Evolutionary conservation across 2,329 filamentous ascomycete species (phyloP).

Genomic region (Verticillium tricorpus): DNA sequence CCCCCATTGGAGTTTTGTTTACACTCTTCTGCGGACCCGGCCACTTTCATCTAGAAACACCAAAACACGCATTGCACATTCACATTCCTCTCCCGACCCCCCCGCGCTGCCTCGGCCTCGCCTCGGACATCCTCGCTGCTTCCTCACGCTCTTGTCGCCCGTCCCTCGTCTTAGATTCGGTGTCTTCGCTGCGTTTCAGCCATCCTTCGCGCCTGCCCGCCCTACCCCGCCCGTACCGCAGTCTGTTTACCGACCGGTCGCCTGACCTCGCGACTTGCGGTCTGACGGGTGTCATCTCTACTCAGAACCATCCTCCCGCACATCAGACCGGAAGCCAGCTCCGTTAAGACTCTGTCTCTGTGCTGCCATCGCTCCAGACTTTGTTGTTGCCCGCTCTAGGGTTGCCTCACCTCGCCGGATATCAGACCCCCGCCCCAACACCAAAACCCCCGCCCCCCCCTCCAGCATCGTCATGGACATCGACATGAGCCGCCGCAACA

Average conservation of each 20-base stretch:
- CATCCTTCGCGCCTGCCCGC: slow-evolving; percentile 1
- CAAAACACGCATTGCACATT: neutral
- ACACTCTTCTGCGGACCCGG: neutral
- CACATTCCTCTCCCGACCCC: slow-evolving; percentile 5
- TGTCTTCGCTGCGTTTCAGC: neutral
- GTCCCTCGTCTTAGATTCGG: neutral
- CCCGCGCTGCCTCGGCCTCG: slow-evolving; percentile 3
- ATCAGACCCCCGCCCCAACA: neutral
- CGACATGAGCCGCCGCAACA: slow-evolving; percentile 82
- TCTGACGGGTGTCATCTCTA: slow-evolving; percentile 2
- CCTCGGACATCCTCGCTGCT: neutral
- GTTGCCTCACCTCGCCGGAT: neutral
- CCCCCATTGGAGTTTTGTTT: slow-evolving; percentile 4
- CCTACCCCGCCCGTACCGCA: slow-evolving; percentile 1
- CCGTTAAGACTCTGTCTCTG: slow-evolving; percentile 3
- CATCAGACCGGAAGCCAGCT: slow-evolving; percentile 9
- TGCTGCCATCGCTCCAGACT: neutral
- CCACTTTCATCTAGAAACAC: neutral
- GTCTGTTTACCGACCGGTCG: slow-evolving; percentile 6
- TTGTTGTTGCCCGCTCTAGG: neutral
- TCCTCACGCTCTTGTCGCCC: neutral
- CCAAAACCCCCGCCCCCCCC: slow-evolving; percentile 1
- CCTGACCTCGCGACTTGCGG: slow-evolving; percentile 6
- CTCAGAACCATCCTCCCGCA: neutral
- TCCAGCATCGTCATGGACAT: slow-evolving; percentile 44